phyloP scores from a whole-genome alignment of 2,329 filamentous ascomycete species.

The Clonostachys chloroleuca region DNA sequence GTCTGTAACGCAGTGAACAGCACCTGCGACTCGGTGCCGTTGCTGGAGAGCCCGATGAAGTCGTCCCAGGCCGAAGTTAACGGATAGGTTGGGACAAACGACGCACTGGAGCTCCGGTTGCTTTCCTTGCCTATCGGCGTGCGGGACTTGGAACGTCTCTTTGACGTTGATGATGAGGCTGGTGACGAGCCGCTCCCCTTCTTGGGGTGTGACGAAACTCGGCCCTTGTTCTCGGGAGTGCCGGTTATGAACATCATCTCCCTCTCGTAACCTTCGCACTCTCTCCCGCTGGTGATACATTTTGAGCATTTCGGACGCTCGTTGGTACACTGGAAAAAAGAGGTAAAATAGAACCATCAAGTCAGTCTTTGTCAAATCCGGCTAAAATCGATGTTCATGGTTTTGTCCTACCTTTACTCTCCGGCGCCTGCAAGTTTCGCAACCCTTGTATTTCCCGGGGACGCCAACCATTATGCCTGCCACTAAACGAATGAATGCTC shows the following conservation, averaged over 20 bases:
- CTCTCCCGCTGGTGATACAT: conserved; percentile 50
- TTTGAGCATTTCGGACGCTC: conserved; percentile 56
- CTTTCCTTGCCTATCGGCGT: conserved; percentile 1
- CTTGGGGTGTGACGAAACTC: conserved; percentile 53
- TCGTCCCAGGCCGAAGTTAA: conserved; percentile 47
- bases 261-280: conserved; percentile 59
- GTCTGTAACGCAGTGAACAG: conserved; percentile 41
- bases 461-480: conserved; percentile 51
- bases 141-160: background rate
- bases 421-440: conserved; percentile 55
- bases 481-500: too few species aligned
- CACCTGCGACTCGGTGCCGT: conserved; percentile 25
- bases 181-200: conserved; percentile 11
- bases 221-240: conserved; percentile 47
- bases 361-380: background rate
- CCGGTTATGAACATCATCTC: conserved; percentile 61
- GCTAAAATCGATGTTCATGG: background rate
- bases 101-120: conserved; percentile 15
- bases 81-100: conserved; percentile 30
- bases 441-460: conserved; percentile 60
- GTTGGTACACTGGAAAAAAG: conserved; percentile 53
- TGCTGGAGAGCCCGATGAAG: conserved; percentile 30
- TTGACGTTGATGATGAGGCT: background rate
- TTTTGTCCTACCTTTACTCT: conserved; percentile 48
- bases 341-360: conserved; percentile 2